These are phyloP conservation scores for Neurospora tetraspora DNA, from an alignment of 495 filamentous ascomycete genomes.

Conservation along the genomic window DNA sequence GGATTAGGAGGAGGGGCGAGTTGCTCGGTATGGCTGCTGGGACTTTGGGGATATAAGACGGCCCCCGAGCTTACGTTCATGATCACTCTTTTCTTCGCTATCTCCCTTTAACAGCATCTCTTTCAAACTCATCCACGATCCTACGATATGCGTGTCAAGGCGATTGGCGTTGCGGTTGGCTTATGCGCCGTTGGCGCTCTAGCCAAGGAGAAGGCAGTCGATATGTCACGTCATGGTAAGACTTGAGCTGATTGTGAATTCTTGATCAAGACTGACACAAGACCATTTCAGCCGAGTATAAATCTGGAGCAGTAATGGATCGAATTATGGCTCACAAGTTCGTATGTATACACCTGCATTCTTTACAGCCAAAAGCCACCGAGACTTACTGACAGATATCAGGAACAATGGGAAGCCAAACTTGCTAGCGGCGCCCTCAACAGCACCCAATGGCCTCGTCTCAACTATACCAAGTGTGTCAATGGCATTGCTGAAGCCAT, in stretches of 20 bases:
- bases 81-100: neutral
- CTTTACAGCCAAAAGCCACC: neutral
- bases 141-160: neutral
- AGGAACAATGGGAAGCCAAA: slow-evolving; percentile 5
- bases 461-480: slow-evolving; percentile 19
- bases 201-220: neutral
- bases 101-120: neutral
- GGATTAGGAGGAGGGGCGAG: neutral
- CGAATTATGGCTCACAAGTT: slow-evolving; percentile 6
- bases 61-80: neutral
- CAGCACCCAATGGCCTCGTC: neutral
- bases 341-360: neutral
- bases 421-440: neutral
- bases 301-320: slow-evolving; percentile 2
- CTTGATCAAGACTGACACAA: neutral
- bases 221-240: neutral
- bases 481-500: slow-evolving; percentile 33
- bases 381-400: neutral
- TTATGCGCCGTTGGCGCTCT: neutral
- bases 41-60: neutral
- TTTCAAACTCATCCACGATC: neutral
- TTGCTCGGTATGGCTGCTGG: neutral
- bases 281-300: neutral
- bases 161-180: neutral
- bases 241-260: neutral